Base-by-base conservation (phyloP, 1,284 basidiomycete species). In the Ustilago xerochloae region DNA sequence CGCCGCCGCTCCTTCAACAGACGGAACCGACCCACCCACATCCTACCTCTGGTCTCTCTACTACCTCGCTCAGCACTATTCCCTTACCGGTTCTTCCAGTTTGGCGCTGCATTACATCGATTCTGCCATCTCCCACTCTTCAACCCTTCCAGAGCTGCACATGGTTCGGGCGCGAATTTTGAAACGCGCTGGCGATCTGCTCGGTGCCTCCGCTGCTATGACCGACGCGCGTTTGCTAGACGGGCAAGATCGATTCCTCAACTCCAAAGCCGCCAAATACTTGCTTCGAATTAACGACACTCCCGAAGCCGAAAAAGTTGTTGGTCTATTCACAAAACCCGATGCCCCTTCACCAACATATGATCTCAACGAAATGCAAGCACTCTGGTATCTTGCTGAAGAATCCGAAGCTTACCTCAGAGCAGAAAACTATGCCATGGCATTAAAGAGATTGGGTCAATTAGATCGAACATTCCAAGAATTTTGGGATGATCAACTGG, bases 361-460 rank as follows among this genome's bases (percentile, higher is more conserved):
- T 16, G 97, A 99, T 85, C 86, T 99, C 49, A 90, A 94, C 73
- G 96, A 99, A 74, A 94, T 99, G 94, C 97, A 99, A 84, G 94
- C 93, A 39, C 82, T 95, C 29, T 89, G 94, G 81, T 97, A 93
- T 86, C 87, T 99, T 35, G 86, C 88, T 8, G 94, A 97, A 84
- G 91, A 94, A 79, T 96, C 90, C 0, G 88, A 92, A 63, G 88
- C 91, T 1, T 89, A 92, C 71, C 86, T 87, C 62, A 88, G 89
- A 4, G 87, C 87, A 54, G 90, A 90, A 1, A 90, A 90, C 75
- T 86, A 90, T n/a, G 90, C 90, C 20, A 86, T 92, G 75, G 94
- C 95, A 8, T 87, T 99, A 80, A 98, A 98, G 87, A 90, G 91
- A 78, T 96, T 93, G 79, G 88, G 89, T 58, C 88, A 91, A 49